These are phyloP conservation scores for Apiospora sp. DNA, from an alignment of 2,329 filamentous ascomycete genomes.

Conservation along the genomic window DNA sequence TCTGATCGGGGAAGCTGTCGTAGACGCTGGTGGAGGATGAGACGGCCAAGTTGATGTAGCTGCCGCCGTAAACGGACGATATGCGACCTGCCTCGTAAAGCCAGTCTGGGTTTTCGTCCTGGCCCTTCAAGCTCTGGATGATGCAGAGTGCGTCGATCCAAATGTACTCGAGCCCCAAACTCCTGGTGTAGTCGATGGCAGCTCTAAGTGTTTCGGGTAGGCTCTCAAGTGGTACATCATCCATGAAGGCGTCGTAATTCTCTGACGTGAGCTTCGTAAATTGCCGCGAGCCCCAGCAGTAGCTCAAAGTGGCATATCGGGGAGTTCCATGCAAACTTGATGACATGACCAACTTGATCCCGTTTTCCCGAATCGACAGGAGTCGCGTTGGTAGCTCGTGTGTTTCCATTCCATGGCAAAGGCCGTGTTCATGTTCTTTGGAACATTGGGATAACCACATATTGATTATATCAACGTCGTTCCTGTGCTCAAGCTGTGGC, in stretches of 20 bases:
- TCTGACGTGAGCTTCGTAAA: neutral
- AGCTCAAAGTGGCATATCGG: neutral
- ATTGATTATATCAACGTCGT: too few species aligned
- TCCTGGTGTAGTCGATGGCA: neutral
- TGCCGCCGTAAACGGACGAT: neutral
- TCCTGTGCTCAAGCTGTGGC: too few species aligned
- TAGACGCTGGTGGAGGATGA: neutral
- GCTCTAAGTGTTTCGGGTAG: neutral
- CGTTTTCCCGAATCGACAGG: neutral
- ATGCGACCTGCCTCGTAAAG: neutral
- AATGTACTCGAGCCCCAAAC: neutral
- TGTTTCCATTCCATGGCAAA: neutral
- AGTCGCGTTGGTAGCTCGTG: neutral
- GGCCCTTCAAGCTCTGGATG: neutral
- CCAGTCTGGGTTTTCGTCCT: neutral
- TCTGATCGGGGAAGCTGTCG: neutral
- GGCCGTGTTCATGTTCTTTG: too few species aligned
- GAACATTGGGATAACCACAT: neutral
- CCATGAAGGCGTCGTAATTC: neutral
- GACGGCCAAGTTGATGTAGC: neutral
- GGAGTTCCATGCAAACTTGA: neutral
- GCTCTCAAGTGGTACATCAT: neutral
- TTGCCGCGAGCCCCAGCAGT: neutral
- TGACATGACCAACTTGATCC: neutral
- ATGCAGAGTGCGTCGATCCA: conserved; percentile 21